Evolutionary conservation across 139 green algal genomes (phyloP).

Genomic region (Coelastrella sp.): DNA sequence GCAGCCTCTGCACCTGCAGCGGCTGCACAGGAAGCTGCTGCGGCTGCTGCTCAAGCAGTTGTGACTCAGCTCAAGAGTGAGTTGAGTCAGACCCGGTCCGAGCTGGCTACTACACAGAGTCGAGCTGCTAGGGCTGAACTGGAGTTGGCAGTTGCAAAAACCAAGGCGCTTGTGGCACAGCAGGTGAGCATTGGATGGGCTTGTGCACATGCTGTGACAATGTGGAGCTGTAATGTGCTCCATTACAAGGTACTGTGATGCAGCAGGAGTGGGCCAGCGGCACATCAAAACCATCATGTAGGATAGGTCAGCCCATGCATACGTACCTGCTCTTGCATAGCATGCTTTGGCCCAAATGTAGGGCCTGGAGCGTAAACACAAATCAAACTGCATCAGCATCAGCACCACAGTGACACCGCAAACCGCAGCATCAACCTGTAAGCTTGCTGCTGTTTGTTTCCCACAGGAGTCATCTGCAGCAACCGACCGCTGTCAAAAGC

Average conservation of each 20-base stretch:
- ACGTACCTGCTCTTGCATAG: no score
- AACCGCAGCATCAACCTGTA: background rate
- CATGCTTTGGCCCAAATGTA: no score
- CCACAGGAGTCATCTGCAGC: slow-evolving; percentile 10
- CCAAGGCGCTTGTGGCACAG: slow-evolving; percentile 22
- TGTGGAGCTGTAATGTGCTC: background rate
- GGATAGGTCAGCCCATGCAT: no score
- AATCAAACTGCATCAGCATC: no score
- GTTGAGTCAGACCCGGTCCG: background rate
- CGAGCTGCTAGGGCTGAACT: slow-evolving; percentile 36
- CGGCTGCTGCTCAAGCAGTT: slow-evolving; percentile 1
- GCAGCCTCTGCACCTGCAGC: background rate
- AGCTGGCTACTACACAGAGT: slow-evolving; percentile 6
- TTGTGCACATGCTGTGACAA: background rate
- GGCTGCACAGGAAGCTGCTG: background rate
- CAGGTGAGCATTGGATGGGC: background rate
- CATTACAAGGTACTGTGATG: background rate
- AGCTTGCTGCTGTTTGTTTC: background rate
- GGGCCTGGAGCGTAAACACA: no score
- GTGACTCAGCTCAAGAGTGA: slow-evolving; percentile 16
- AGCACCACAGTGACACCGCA: no score
- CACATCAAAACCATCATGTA: no score
- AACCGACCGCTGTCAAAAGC: background rate
- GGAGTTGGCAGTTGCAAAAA: slow-evolving; percentile 17
- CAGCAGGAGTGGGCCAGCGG: no score